Base-by-base conservation (phyloP, 1,284 basidiomycete species). In the Trichosporon ovoides region DNA sequence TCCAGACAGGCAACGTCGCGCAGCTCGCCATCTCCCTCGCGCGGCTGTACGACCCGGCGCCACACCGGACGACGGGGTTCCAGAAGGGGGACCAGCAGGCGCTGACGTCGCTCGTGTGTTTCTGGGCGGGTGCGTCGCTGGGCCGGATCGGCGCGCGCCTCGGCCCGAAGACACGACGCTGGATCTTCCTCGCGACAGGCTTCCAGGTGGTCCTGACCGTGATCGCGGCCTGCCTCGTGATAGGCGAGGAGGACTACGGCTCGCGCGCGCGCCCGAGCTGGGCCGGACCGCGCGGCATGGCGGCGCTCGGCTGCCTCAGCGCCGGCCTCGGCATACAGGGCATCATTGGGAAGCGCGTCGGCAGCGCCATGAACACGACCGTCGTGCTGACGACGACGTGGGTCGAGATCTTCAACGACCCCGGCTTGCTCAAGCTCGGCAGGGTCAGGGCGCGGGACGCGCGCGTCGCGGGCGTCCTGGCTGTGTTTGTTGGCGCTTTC, bases 391-490 rank as follows among this genome's bases (percentile, higher is more conserved):
- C 87, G 7, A 89, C 88, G 9, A 84, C 89, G 19, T 92, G 89
- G 89, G 88, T 89, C 57, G 88, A 92, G 74, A 83, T 92, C 55
- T 82, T 88, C 80, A 85, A 85, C 52, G 88, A 91, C 71, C 88
- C 89, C 0, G 78, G 83, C 48, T 80, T 92, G 10, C 87, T 78
- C 85, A 80, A 77, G 75, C 77, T 80, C 57, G 59, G 61, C 20
- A 60, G 53, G 37, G 80, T 87, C 60, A 77, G 76, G 31, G 80
- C 85, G 2, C 84, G 89, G 36, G 89, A 92, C 71, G 85, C 89
- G 74, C 85, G 86, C 65, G 66, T 85, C 53, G 78, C 88, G 62
- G 89, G 85, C 0, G 85, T 88, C 53, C 48, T 81, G 16, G 76
- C 82, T 16, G 80, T 91, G 51, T 87, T 92, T 72, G 20, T 88